These are phyloP conservation scores for Lumnitzera racemosa DNA, from an alignment of 345 rosid genomes.

Conservation along the genomic window DNA sequence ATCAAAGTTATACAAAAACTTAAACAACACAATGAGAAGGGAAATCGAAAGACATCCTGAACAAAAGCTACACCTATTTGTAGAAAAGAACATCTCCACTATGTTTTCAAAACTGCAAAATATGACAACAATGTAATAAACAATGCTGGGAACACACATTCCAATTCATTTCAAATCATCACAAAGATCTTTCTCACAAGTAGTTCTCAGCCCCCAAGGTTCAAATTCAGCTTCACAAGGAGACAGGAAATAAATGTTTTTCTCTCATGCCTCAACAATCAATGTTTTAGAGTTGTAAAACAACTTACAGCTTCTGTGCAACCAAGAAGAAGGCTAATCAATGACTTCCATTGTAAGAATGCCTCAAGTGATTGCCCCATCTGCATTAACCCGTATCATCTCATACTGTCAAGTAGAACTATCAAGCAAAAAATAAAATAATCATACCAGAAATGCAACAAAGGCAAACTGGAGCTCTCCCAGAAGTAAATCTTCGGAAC, in stretches of 20 bases:
- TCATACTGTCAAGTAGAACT: slow-evolving; percentile 1
- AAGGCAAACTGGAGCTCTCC: slow-evolving; percentile 92
- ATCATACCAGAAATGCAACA: slow-evolving; percentile 80
- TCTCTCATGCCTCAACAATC: too few relatives aligned
- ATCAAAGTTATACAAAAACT: background rate
- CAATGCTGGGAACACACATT: background rate
- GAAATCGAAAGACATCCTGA: background rate
- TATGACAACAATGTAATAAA: background rate
- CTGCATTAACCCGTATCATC: slow-evolving; percentile 31
- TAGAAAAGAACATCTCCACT: background rate
- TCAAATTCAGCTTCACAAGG: slow-evolving; percentile 3
- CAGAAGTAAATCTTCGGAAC: slow-evolving; percentile 68
- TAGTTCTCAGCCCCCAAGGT: too few relatives aligned
- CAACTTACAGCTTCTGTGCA: slow-evolving; percentile 81
- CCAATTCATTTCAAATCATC: too few relatives aligned
- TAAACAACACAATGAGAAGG: background rate
- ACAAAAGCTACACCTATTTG: background rate
- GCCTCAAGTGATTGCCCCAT: slow-evolving; percentile 96
- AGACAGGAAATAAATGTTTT: background rate
- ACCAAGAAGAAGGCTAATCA: slow-evolving; percentile 78
- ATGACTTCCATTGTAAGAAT: slow-evolving; percentile 87
- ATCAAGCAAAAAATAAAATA: slow-evolving; percentile 4
- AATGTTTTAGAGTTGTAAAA: background rate
- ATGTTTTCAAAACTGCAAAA: background rate
- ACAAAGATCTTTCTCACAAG: too few relatives aligned